Evolutionary conservation across 75 land plant genomes (phyloP).

Genomic region (Adiantum capillusveneris): DNA sequence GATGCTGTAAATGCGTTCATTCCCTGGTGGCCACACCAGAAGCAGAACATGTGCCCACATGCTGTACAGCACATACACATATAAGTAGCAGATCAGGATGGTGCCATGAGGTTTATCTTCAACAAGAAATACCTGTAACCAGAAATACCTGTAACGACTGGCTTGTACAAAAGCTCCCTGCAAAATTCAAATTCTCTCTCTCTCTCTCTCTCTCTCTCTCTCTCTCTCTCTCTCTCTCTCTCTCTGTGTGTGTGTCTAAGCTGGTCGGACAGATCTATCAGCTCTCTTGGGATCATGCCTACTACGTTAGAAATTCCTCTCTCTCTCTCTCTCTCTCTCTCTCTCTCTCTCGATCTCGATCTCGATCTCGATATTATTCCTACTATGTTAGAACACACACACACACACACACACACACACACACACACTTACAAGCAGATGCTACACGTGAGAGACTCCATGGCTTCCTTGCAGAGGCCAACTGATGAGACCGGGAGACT

Average conservation of each 20-base stretch:
- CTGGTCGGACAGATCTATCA: no score
- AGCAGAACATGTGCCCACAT: slow-evolving; percentile 78
- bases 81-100: no score
- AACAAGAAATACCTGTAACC: not conserved
- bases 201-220: no score
- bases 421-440: not conserved
- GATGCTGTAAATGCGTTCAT: slow-evolving; percentile 38
- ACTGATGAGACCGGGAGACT: not conserved
- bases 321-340: slow-evolving; percentile 2
- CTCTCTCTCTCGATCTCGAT: slow-evolving; percentile 2
- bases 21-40: slow-evolving; percentile 70
- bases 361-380: not conserved
- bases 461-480: not conserved
- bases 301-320: no score
- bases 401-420: slow-evolving; percentile 1
- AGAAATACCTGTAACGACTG: no score
- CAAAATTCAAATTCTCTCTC: no score
- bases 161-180: no score
- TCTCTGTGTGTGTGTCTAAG: no score
- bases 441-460: not conserved
- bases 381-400: not conserved
- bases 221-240: no score
- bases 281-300: no score
- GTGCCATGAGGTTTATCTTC: not conserved
- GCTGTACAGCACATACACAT: slow-evolving; percentile 18